A percentile compares a stretch with the other conserved stretches of the same genome.
phyloP scores from a whole-genome alignment of 2,329 filamentous ascomycete species.

The Nakataea oryzae region DNA sequence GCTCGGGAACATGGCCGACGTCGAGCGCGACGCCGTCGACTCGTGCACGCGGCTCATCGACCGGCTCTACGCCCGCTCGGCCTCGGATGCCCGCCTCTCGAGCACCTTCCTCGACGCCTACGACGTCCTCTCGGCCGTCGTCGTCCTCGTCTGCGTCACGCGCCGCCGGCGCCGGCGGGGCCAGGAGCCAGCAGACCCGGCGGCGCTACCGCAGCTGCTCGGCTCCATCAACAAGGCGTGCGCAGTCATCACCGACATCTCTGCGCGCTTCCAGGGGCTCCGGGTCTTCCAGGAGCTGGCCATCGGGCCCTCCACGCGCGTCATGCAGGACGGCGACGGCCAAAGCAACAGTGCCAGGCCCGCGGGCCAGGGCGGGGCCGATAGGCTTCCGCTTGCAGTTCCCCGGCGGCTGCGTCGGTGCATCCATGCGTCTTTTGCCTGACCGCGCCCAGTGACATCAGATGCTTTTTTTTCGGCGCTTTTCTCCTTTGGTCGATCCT shows the following conservation, averaged over 20 bases:
- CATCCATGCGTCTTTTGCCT: neutral
- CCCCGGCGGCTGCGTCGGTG: neutral
- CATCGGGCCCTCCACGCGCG: neutral
- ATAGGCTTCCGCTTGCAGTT: neutral
- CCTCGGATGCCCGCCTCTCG: neutral
- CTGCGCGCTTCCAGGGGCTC: neutral
- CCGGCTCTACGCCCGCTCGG: slow-evolving; percentile 4
- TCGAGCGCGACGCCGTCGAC: slow-evolving; percentile 4
- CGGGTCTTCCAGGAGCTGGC: neutral
- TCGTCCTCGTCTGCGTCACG: slow-evolving; percentile 3
- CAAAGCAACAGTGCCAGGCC: neutral
- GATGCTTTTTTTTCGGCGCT: too few species aligned
- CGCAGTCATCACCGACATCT: neutral
- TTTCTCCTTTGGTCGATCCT: too few species aligned
- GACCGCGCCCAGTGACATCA: neutral
- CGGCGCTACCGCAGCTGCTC: neutral
- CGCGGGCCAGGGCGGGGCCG: too few species aligned
- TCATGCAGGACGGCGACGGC: neutral
- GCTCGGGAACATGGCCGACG: neutral
- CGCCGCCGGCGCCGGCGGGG: neutral
- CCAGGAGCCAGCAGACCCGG: slow-evolving; percentile 11
- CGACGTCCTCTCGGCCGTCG: slow-evolving; percentile 6
- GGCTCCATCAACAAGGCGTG: neutral
- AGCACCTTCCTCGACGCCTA: slow-evolving; percentile 8
- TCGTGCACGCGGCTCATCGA: slow-evolving; percentile 6